Percentiles rank a stretch among this genome's conserved stretches.
Evolutionary conservation across 2,329 filamentous ascomycete genomes (phyloP).

Genomic region (Clonostachys rhizophaga): DNA sequence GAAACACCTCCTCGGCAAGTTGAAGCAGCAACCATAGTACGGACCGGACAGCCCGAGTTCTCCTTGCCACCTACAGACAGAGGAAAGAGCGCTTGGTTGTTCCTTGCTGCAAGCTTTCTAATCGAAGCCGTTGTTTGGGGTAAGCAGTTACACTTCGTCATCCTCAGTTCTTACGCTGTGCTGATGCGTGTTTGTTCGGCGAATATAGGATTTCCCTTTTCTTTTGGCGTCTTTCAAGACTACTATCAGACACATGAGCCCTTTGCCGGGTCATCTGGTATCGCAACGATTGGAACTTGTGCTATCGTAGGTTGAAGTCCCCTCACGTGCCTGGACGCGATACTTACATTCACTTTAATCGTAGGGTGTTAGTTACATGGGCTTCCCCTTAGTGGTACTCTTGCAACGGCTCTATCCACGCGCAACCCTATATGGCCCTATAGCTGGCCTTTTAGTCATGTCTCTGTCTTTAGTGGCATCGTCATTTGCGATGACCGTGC

Average conservation of each 20-base stretch:
- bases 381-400: slow-evolving; percentile 41
- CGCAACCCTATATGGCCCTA: slow-evolving; percentile 31
- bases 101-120: background rate
- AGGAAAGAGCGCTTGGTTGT: background rate
- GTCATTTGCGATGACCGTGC: slow-evolving; percentile 46
- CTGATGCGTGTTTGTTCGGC: background rate
- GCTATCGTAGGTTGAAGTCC: slow-evolving; percentile 33
- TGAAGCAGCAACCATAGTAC: too few relatives aligned
- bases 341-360: background rate
- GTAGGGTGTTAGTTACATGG: slow-evolving; percentile 51
- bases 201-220: slow-evolving; percentile 56
- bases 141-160: background rate
- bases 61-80: background rate
- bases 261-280: slow-evolving; percentile 47
- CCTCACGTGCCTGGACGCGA: background rate
- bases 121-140: background rate
- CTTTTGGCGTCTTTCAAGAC: slow-evolving; percentile 67
- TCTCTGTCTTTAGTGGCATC: slow-evolving; percentile 44
- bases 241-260: slow-evolving; percentile 59
- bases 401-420: slow-evolving; percentile 35
- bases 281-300: slow-evolving; percentile 55
- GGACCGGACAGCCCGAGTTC: too few relatives aligned
- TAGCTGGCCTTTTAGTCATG: slow-evolving; percentile 40
- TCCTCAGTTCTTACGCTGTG: background rate
- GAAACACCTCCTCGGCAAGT: too few relatives aligned